Evolutionary conservation across 371 early-diverging fungal genomes (phyloP), one percentile per base, ranked within the genome.

Genomic region (Mucor racemosus): DNA sequence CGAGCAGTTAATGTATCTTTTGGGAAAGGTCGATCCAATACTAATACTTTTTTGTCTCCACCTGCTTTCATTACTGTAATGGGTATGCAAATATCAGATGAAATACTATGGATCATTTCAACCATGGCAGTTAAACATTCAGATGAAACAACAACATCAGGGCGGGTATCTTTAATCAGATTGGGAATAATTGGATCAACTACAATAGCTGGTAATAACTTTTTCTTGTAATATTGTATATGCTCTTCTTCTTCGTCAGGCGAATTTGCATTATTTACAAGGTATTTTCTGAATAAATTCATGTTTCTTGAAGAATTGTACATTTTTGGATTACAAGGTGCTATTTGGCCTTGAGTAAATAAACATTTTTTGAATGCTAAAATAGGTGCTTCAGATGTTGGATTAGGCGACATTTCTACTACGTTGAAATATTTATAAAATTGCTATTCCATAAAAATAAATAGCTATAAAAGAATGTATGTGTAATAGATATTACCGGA

Each of bases 1-100:
- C 60, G 57, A 14, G 64, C 56, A 8, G 67, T 58, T 36, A 58
- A 34, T 13, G 58, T 14, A 34, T 63, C 63, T 39, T 54, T 63
- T 15, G 67, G 72, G 13, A 67, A 55, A 41, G 72, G 67, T 1
- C 54, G 48, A 53, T 71, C 72, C 44, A 71, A 60, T 6, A 38
- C 54, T 15, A 71, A 1, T 2, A 41, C 39, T 48, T 50, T 67
- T 46, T 42, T 38, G 3, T 42, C 17, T 8, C 15, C 21, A 1
- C 31, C 53, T 53, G 46, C 39, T 39, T 56, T 41, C 13, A 59
- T 19, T 5, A 64, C 68, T 21, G 26, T 42, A 9, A 63, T 42
- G 13, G 64, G 63, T 63, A 68, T 59, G 41, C 26, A 46, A 10
- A 55, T 17, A 55, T 61, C 56, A 7, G 36, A 36, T 15, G 57